Evolutionary conservation across 2,329 filamentous ascomycete species (phyloP).

Genomic region (Intubia oerlemansii): DNA sequence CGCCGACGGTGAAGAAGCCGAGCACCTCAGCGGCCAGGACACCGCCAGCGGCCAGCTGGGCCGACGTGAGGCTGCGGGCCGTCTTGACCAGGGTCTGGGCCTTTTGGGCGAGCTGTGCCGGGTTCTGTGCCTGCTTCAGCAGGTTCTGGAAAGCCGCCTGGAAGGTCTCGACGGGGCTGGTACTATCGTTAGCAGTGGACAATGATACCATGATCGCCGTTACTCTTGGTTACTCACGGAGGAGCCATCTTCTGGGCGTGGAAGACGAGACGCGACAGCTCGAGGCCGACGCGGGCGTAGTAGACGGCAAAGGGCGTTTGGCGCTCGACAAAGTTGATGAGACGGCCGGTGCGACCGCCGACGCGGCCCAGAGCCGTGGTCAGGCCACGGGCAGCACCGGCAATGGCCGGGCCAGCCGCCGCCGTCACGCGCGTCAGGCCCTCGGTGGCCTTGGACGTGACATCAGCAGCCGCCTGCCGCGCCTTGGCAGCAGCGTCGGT

Average conservation of each 20-base stretch:
- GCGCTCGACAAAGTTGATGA: slow-evolving; percentile 64
- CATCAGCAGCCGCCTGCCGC: slow-evolving; percentile 18
- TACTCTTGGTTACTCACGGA: slow-evolving; percentile 50
- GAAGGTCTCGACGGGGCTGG: slow-evolving; percentile 58
- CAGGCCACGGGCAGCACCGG: slow-evolving; percentile 47
- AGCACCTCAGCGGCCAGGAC: slow-evolving; percentile 71
- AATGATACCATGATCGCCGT: background rate
- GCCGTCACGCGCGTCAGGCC: slow-evolving; percentile 65
- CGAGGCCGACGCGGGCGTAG: slow-evolving; percentile 75
- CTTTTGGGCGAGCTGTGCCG: slow-evolving; percentile 32
- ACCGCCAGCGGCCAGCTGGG: slow-evolving; percentile 50
- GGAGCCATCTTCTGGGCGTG: slow-evolving; percentile 77
- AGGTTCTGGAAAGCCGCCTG: slow-evolving; percentile 68
- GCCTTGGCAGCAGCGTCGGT: slow-evolving; percentile 21
- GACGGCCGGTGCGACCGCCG: slow-evolving; percentile 62
- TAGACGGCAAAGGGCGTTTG: slow-evolving; percentile 73
- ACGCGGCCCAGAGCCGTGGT: slow-evolving; percentile 48
- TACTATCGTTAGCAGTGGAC: background rate
- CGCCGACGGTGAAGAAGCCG: slow-evolving; percentile 93
- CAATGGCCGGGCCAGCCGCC: slow-evolving; percentile 58
- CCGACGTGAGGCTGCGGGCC: slow-evolving; percentile 47
- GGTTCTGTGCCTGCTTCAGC: slow-evolving; percentile 50
- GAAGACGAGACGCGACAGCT: slow-evolving; percentile 76
- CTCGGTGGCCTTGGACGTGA: slow-evolving; percentile 48
- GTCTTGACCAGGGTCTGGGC: slow-evolving; percentile 16